Evolutionary conservation across 495 filamentous ascomycete genomes (phyloP).

Genomic region (Aspergillus sclerotioniger): DNA sequence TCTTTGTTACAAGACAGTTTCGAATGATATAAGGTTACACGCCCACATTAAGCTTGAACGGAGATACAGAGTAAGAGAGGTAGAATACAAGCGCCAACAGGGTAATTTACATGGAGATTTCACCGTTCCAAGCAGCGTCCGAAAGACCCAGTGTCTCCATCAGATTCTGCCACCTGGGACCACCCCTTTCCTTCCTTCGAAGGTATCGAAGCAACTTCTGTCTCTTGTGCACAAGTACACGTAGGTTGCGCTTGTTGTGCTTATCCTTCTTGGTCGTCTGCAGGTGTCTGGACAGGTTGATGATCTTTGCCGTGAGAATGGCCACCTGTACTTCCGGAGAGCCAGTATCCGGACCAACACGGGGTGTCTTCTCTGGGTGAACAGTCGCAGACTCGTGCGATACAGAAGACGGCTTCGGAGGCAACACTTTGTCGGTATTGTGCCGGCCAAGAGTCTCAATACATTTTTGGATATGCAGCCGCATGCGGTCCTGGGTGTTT

Average conservation of each 20-base stretch:
- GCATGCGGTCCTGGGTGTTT: conserved; percentile 69
- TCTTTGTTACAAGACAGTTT: conserved; percentile 5
- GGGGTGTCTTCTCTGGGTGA: conserved; percentile 53
- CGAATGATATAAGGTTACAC: conserved; percentile 20
- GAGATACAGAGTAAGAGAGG: conserved; percentile 10
- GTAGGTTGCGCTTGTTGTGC: conserved; percentile 87
- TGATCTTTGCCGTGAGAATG: conserved; percentile 94
- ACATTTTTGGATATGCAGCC: conserved; percentile 77
- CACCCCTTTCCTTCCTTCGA: conserved; percentile 84
- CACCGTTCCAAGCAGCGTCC: conserved; percentile 80
- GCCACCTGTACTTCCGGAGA: conserved; percentile 94
- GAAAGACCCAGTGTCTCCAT: conserved; percentile 79
- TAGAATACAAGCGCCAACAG: conserved; percentile 14
- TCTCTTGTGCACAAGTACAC: conserved; percentile 79
- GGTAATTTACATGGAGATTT: conserved; percentile 67
- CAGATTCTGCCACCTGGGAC: conserved; percentile 81
- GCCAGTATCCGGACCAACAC: conserved; percentile 86
- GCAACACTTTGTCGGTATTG: conserved; percentile 71
- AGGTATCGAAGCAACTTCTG: conserved; percentile 87
- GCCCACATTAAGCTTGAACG: conserved; percentile 18
- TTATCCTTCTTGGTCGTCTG: conserved; percentile 68
- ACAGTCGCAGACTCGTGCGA: conserved; percentile 24
- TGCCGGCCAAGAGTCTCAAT: conserved; percentile 88
- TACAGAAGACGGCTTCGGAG: conserved; percentile 48
- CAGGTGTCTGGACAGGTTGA: conserved; percentile 64